Percentiles rank a stretch among this genome's conserved stretches.
phyloP scores from a whole-genome alignment of 768 basidiomycete species.

The Arthromyces matolae region DNA sequence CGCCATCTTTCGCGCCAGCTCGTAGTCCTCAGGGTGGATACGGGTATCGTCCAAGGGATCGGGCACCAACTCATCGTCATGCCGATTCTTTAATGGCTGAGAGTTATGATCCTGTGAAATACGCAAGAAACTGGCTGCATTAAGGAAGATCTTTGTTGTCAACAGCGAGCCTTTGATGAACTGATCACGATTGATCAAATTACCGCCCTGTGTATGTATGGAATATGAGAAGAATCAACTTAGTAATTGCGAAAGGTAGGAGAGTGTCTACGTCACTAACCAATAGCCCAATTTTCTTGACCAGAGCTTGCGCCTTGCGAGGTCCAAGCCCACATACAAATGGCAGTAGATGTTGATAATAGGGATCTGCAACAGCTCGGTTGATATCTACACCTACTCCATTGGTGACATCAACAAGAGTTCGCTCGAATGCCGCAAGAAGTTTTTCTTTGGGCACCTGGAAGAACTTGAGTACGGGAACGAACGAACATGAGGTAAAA shows the following conservation, averaged over 20 bases:
- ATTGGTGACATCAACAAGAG: conserved; percentile 86
- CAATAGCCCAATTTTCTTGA: conserved; percentile 74
- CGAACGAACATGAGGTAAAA: conserved; percentile 9
- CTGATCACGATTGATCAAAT: conserved; percentile 80
- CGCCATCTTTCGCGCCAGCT: conserved; percentile 97
- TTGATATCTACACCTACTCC: conserved; percentile 96
- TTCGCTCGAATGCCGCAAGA: conserved; percentile 74
- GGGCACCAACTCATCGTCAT: conserved; percentile 63
- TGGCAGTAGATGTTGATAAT: conserved; percentile 85
- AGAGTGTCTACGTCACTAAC: conserved; percentile 55
- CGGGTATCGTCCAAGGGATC: conserved; percentile 95
- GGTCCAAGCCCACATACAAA: conserved; percentile 94
- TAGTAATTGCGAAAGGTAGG: conserved; percentile 4
- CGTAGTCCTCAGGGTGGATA: conserved; percentile 97
- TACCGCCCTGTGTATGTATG: conserved; percentile 62
- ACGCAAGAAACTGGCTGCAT: conserved; percentile 87
- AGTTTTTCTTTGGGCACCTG: conserved; percentile 88
- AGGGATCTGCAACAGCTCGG: conserved; percentile 80
- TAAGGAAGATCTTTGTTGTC: conserved; percentile 86
- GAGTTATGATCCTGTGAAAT: conserved; percentile 72
- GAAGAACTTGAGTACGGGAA: not conserved
- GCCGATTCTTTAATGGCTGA: conserved; percentile 61
- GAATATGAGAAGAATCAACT: conserved; percentile 8
- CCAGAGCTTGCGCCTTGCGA: conserved; percentile 81
- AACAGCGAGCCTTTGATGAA: conserved; percentile 79